Base-by-base conservation (phyloP, 352 stramenopile species). In the Phytophthora citrophthora region DNA sequence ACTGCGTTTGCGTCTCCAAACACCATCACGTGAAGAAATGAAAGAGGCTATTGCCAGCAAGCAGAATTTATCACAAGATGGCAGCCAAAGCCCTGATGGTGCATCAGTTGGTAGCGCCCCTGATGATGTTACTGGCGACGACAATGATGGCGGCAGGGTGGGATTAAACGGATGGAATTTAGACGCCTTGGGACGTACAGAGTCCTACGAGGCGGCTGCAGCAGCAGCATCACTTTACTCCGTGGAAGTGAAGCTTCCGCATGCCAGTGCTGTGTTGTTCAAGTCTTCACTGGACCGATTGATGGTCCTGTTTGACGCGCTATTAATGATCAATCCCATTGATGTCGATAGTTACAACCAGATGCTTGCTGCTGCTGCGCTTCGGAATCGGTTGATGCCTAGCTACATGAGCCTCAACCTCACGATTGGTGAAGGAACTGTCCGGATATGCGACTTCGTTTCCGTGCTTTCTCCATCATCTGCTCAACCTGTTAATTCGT, bases 271-370 rank as follows among this genome's bases (percentile, higher is more conserved):
- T 26, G 65, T 82, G 6, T 66, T 96, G 32, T 78, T 77, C 29
- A 94, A 94, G 56, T 54, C 75, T 4, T 88, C 82, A 10, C 69
- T 93, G 43, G 85, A 91, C 54, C 83, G 88, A 2, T 65, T 96
- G 39, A 90, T 96, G 79, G 77, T 96, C 20, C 64, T 96, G 3
- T 91, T 93, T 59, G 88, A 96, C 57, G 84, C 86, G 10, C 65
- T 96, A 1, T 52, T 96, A 59, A 89, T 91, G 78, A 96, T 96
- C 45, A 95, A 93, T 58, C 88, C 88, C 1, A 89, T 95, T 34
- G 88, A 96, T 58, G 76, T 96, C 53, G 88, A 93, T 24, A 86
- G 69, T 11, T 84, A 91, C 60, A 93, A 93, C 32, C 74, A 92
- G 46, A 81, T 90, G 68, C 72, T 94, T 43, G 68, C 72, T 32